Base-by-base conservation (phyloP, 352 stramenopile genomes). In the Phytopythium vexans region DNA sequence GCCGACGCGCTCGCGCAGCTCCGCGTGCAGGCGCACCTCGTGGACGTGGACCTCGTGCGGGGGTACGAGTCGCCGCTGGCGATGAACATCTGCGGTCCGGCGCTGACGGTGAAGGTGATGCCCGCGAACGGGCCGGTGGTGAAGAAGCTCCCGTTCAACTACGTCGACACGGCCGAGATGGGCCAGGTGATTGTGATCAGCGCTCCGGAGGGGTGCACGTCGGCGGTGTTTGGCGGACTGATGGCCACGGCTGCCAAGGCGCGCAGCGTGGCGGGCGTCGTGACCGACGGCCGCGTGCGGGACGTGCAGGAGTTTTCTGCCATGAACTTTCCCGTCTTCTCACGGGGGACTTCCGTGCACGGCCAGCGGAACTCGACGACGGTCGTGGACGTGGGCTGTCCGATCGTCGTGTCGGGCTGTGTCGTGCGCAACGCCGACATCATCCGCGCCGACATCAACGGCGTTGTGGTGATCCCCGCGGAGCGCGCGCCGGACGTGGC, bases 101-200 rank as follows among this genome's bases (percentile, higher is more conserved):
- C 82, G 37, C 60, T 91, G 21, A 91, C 78, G 12, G 80, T 91
- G 51, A 88, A 87, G 56, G 66, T 89, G 31, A 82, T 93, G 58
- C 78, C 82, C 1, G 68, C 68, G 35, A 89, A 77, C 32, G 80
- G 82, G 15, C 70, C 74, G 2, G 54, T 62, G 5, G 73, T 84
- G 12, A 81, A 82, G 58, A 83, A 85, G 55, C 62, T 82, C 33
- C 73, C 77, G 36, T 88, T 87, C 56, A 85, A 88, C 69, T 92
- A 94, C 55, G 70, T 94, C 12, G 81, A 92, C 59, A 87, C 76
- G 51, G 68, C 74, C 12, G 79, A 89, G 37, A 76, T 75, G 56
- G 81, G 83, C 8, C 78, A 92, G 34, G 81, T 94, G 21, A 74
- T 94, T 37, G 83, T 91, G 14, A 89, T 94, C 40, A 89, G 77